phyloP scores from a whole-genome alignment of 345 rosid species.

The Eucalyptus regnans region DNA sequence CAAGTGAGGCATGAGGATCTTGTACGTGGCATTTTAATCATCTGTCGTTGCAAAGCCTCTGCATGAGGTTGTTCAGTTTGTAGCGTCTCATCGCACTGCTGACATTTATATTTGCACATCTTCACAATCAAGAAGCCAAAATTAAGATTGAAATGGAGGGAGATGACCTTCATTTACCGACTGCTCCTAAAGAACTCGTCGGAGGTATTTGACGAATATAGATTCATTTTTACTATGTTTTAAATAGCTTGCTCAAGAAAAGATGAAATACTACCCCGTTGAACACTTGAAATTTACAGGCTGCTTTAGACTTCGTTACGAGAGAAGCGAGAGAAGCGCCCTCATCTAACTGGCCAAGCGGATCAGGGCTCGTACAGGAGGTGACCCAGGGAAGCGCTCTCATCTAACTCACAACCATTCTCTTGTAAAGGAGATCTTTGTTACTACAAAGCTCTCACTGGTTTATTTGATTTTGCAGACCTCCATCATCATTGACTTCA shows the following conservation, averaged over 20 bases:
- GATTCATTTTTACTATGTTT: neutral
- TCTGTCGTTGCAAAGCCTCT: neutral
- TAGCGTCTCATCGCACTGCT: neutral
- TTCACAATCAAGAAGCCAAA: neutral
- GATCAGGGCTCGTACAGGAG: neutral
- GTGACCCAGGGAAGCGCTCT: neutral
- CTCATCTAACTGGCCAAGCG: neutral
- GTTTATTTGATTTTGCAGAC: neutral
- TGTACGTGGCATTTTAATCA: neutral
- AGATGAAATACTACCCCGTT: fast-evolving
- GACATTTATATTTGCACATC: neutral
- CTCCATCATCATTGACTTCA: too few relatives aligned
- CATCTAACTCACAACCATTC: neutral
- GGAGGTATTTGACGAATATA: slow-evolving; percentile 34
- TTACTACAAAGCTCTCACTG: neutral
- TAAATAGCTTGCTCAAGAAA: too few relatives aligned
- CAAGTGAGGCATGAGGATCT: neutral
- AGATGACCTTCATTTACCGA: slow-evolving; percentile 82
- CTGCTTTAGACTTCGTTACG: neutral
- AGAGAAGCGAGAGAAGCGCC: neutral
- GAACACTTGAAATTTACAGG: neutral
- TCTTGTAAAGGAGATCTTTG: neutral
- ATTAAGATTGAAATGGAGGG: slow-evolving; percentile 65
- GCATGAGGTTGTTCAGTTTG: fast-evolving
- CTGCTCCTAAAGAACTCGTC: slow-evolving; percentile 78